Evolutionary conservation across 306 rosid species (phyloP).

Genomic region (Vigna nakashimae): DNA sequence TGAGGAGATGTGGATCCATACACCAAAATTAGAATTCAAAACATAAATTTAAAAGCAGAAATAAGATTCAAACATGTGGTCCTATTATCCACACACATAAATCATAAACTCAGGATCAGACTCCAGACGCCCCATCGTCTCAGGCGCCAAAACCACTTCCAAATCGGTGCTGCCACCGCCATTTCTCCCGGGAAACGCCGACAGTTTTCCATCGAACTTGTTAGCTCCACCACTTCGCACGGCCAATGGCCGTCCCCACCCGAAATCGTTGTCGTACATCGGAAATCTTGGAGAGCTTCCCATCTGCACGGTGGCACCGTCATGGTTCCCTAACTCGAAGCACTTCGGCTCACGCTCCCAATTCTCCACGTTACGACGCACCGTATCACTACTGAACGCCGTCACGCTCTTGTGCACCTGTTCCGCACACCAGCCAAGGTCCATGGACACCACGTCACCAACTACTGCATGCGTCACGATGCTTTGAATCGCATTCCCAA

Average conservation of each 20-base stretch:
- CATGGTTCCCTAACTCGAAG: constrained; percentile 74
- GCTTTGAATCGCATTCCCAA: constrained; percentile 94
- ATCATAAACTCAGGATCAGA: constrained; percentile 77
- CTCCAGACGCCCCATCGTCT: constrained; percentile 62
- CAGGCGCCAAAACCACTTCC: constrained; percentile 77
- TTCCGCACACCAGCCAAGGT: constrained; percentile 77
- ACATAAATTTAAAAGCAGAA: no score
- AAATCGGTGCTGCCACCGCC: constrained; percentile 72
- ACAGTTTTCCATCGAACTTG: constrained; percentile 89
- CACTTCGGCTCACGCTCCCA: constrained; percentile 77
- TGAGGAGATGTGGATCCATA: no score
- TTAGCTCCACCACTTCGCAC: constrained; percentile 79
- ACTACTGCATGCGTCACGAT: constrained; percentile 56
- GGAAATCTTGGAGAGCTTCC: constrained; percentile 95
- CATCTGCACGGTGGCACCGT: constrained; percentile 81
- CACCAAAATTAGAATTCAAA: no score
- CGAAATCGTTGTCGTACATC: constrained; percentile 88
- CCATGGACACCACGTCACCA: constrained; percentile 55
- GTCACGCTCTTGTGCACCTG: constrained; percentile 62
- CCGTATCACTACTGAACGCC: constrained; percentile 65
- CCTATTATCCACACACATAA: constrained; percentile 47
- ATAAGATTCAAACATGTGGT: background rate
- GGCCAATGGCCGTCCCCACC: constrained; percentile 88
- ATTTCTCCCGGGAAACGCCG: constrained; percentile 77
- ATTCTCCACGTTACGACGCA: constrained; percentile 62